Evolutionary conservation across 2,329 filamentous ascomycete genomes (phyloP), one percentile per base, ranked within the genome.

Genomic region (Pseudogymnoascus sp.): DNA sequence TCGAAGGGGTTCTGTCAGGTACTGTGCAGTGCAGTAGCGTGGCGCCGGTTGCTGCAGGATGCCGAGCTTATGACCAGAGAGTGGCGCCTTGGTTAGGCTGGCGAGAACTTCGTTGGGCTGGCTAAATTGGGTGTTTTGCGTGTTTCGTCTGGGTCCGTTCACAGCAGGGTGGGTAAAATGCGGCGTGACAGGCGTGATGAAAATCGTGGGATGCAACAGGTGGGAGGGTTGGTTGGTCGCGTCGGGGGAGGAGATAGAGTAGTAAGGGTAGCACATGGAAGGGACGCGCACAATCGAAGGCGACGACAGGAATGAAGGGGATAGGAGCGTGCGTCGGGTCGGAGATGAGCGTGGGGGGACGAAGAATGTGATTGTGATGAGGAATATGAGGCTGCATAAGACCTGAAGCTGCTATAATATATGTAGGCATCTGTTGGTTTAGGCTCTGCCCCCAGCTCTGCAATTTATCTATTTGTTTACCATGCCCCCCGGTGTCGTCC

Each of bases 11-110:
- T 41, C 33, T 45, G 49, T 55, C 49, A 55, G 49, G 49, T 33
- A 55, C 49, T 16, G 39, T 43, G 38, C 38, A 37, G 23, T 55
- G 49, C 49, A 55, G 49, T 33, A 55, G 49, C 49, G 49, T 12
- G 49, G n/a, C 29, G 49, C 49, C n/a, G 10, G 49, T 55, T 19
- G 26, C 49, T 55, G 49, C 49, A 33, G n/a, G 16, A 33, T 55
- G n/a, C 45, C 45, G 45, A 55, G 45, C 45, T 55, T 55, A 55
- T 55, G 45, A 55, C 7, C 23, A 49, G 45, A 55, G 5, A 55
- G 26, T 19, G 45, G 45, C 26, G 26, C 23, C 23, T 52, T 52
- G 45, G 49, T 55, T 2, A 33, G 49, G 49, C 49, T 55, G 49
- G 49, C 29, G 10, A 55, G 49, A 33, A 21, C 49, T 19, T 55